Conservation (phyloP, 352 stramenopile species). For the Phytopythium sindhum region DNA sequence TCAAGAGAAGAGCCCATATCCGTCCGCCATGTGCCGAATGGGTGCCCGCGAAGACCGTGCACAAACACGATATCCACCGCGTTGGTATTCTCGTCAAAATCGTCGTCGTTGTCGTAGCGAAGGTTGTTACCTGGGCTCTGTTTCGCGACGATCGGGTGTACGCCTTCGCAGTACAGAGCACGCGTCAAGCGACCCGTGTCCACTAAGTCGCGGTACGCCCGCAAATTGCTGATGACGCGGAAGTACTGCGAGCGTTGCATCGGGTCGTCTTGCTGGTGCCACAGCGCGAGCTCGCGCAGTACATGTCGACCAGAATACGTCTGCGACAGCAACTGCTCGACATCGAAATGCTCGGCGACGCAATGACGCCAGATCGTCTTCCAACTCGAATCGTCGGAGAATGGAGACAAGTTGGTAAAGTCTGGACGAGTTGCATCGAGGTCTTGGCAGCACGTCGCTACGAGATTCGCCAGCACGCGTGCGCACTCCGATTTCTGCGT, state of each 20-base stretch:
- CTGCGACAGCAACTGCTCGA: conserved; percentile 43
- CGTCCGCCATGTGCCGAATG: conserved; percentile 79
- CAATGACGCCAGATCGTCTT: conserved; percentile 19
- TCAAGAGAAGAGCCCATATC: conserved; percentile 62
- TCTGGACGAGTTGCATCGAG: conserved; percentile 17
- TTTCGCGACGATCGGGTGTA: conserved; percentile 68
- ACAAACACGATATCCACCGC: conserved; percentile 78
- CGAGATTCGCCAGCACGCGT: conserved; percentile 73
- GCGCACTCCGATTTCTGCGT: conserved; percentile 53
- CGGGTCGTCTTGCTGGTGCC: conserved; percentile 44
- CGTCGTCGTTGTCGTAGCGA: background rate
- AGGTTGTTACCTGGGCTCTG: background rate
- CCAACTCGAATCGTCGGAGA: conserved; percentile 1
- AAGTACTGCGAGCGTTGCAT: conserved; percentile 76
- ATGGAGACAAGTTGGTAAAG: background rate
- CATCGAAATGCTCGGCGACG: conserved; percentile 48
- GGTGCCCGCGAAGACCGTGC: conserved; percentile 77
- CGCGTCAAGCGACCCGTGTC: conserved; percentile 23
- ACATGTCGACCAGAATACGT: conserved; percentile 44
- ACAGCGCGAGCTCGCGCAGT: conserved; percentile 32
- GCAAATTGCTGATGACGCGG: conserved; percentile 63
- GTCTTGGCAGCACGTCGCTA: conserved; percentile 46
- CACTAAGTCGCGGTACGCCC: conserved; percentile 49
- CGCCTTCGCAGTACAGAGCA: conserved; percentile 71
- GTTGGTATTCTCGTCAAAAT: conserved; percentile 1